phyloP scores from a whole-genome alignment of 2,329 filamentous ascomycete genomes.

The Calonectria pteridis region DNA sequence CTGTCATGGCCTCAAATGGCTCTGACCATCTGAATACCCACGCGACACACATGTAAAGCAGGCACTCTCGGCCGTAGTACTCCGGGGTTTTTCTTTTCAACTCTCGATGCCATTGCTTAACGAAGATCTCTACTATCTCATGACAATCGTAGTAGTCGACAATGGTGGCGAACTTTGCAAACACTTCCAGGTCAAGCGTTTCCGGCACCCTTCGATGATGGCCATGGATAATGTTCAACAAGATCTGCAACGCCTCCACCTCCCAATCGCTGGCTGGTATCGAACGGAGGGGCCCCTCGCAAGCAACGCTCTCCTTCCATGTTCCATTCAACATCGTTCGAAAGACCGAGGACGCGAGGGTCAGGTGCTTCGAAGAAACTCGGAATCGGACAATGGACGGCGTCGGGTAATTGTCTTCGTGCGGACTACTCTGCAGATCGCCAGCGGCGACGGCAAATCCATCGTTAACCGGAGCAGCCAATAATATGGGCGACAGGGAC shows the following conservation, averaged over 20 bases:
- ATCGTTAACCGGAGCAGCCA: neutral
- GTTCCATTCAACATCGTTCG: neutral
- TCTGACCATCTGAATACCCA: neutral
- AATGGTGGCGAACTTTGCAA: neutral
- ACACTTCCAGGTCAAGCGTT: neutral
- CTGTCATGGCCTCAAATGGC: neutral
- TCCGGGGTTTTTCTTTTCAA: neutral
- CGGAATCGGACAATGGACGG: neutral
- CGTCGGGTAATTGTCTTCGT: neutral
- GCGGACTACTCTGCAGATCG: neutral
- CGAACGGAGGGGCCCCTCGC: neutral
- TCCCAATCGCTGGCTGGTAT: conserved; percentile 1
- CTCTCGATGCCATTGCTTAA: neutral
- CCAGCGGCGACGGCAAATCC: neutral
- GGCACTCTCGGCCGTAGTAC: neutral
- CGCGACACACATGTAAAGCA: neutral
- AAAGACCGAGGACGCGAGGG: neutral
- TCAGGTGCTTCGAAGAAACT: conserved; percentile 6
- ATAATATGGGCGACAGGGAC: neutral
- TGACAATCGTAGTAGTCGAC: conserved; percentile 4
- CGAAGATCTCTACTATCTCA: conserved; percentile 7
- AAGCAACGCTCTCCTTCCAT: neutral
- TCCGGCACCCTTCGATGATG: neutral
- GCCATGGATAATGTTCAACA: neutral
- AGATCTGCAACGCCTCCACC: neutral